Evolutionary conservation across 768 basidiomycete species (phyloP), one percentile per base, ranked within the genome.

Genomic region (Xerocomellus amylosporus): DNA sequence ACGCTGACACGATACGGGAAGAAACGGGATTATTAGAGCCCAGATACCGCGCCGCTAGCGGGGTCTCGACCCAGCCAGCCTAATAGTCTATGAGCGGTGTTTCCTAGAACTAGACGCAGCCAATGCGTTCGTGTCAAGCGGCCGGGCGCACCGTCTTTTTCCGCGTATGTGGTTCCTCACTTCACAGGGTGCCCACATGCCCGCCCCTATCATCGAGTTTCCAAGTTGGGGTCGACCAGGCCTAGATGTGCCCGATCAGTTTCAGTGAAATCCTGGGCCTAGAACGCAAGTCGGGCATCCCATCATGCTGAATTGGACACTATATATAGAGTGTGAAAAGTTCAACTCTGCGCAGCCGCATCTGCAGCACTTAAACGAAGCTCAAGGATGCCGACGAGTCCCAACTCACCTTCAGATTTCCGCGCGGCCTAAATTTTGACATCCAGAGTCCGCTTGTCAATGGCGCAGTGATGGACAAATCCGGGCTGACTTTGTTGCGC

Each of bases 151-250:
- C 53, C 49, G 55, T 49, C 17, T 33, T 28, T 31, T 42, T 51
- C 30, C 44, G 5, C 41, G 24, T 28, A 42, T 42, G 57, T 37
- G 22, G 40, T 12, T 30, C 36, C 34, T 28, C 45, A 15, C 17
- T 30, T 40, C 39, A 40, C 37, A 47, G 47, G 54, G 48, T 42
- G 55, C 2, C 49, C 60, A 51, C 60, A 54, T 61, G 60, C 30
- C 55, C 60, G 61, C 55, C 55, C 59, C 31, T 12, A 45, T 47
- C 36, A 56, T 5, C 17, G 19, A 31, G 19, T 28, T 34, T 24
- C 14, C 19, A 26, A n/a, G 8, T 3, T 2, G 20, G 37, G 47
- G 46, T 9, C 33, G 22, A 37, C 53, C n/a, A n/a, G n/a, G n/a
- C 56, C 47, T 33, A 34, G 42, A 47, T 49, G 13, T 34, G 9